Evolutionary conservation across 2,329 filamentous ascomycete genomes (phyloP), one percentile per base, ranked within the genome.

Genomic region (Aspergillus fumigatiaffinis): DNA sequence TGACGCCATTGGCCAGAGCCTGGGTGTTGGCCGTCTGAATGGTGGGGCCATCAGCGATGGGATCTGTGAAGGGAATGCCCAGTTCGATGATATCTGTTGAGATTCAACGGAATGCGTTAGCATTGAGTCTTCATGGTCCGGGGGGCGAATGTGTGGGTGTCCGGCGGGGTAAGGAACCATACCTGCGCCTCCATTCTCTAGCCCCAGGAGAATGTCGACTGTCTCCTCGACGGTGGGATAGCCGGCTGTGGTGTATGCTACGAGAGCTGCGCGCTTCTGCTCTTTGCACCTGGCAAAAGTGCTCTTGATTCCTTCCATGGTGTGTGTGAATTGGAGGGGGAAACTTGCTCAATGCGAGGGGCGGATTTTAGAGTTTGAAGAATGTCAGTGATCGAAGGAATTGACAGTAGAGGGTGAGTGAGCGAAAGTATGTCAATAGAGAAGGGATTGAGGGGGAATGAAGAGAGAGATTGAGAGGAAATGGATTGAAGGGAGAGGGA

Each of bases 221-320:
- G 92, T 95, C 69, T 90, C 87, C 67, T 89, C 85, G n/a, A 88
- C 82, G 38, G 85, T 90, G 17, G 94, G 94, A 73, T 87, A 99
- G 55, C 94, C 94, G 57, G 93, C 92, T 26, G 94, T 99, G 71
- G 97, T 91, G 82, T 99, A 99, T 28, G 92, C 92, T 63, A 99
- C 91, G 60, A 99, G 83, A 52, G 94, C 93, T 64, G 90, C 81
- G 84, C 94, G 73, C 63, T 69, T 77, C 66, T 85, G 80, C 64
- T 77, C 72, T 69, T 83, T 84, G 75, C 82, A 84, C 73, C 77
- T 77, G 53, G 80, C 81, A 67, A 86, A 86, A 3, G 80, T 80
- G 56, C 76, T 68, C 69, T 83, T 84, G 60, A 86, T 79, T 41
- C 72, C 75, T 55, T 85, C 82, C 79, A 81, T 81, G 48, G 53